Percentiles rank a stretch among this genome's conserved stretches.
Conservation (phyloP, 192 early-diverging fungal species). For the Gonapodya sp. region DNA sequence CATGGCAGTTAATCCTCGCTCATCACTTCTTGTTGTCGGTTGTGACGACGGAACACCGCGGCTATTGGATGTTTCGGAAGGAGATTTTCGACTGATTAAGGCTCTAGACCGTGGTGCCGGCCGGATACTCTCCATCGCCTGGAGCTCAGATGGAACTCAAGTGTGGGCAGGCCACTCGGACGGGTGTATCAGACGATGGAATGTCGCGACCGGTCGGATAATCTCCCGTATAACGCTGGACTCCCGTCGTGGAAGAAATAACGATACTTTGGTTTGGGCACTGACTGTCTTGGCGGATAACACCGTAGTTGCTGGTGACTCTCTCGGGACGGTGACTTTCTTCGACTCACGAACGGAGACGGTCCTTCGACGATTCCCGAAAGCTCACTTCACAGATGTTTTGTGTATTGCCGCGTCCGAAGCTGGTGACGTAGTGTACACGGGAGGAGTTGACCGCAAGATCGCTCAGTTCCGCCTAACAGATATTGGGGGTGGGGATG, state of each 20-base stretch:
- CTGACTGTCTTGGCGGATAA: conserved; percentile 51
- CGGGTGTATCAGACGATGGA: conserved; percentile 64
- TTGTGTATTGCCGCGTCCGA: conserved; percentile 64
- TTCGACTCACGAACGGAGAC: conserved; percentile 68
- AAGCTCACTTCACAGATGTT: conserved; percentile 77
- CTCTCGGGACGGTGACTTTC: conserved; percentile 80
- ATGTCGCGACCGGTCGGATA: conserved; percentile 38
- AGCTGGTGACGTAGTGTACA: conserved; percentile 64
- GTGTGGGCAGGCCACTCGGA: conserved; percentile 79
- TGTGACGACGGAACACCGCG: conserved; percentile 89
- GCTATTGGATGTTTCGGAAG: conserved; percentile 74
- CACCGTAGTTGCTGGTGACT: conserved; percentile 82
- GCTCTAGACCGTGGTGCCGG: conserved; percentile 59
- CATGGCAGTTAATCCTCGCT: conserved; percentile 67
- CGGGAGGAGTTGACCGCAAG: conserved; percentile 85
- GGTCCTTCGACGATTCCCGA: conserved; percentile 50
- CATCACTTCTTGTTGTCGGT: conserved; percentile 73
- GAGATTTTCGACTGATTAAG: conserved; percentile 51
- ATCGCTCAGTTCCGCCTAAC: conserved; percentile 53
- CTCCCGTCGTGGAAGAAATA: conserved; percentile 33
- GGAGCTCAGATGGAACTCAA: conserved; percentile 57
- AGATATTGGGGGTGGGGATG: neutral
- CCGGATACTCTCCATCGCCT: conserved; percentile 65
- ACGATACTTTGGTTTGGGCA: conserved; percentile 86
- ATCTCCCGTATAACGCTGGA: conserved; percentile 67